Evolutionary conservation across 441 rosid genomes (phyloP), one percentile per base, ranked within the genome.

Genomic region (Biscutella laevigata): DNA sequence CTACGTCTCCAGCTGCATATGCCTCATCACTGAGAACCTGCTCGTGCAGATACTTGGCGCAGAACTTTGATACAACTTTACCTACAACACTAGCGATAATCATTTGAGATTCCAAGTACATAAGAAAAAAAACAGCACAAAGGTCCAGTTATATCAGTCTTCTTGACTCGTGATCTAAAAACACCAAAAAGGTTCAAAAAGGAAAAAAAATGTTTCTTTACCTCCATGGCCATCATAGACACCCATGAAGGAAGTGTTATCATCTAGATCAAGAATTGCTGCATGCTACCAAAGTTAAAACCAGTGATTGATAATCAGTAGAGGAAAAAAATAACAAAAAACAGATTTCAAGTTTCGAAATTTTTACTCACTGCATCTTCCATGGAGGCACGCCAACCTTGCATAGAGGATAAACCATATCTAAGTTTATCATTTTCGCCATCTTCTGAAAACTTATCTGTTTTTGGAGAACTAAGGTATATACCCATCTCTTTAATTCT

Each of bases 211-310:
- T 12, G 8, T 42, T 8, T 37, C 2, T 17, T 15, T 73, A 91
- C 99, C 99, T 88, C 99, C 99, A 73, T 92, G 99, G 47, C 99
- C 99, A 76, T 92, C 99, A 74, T 82, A 92, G 41, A 92, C 99
- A 64, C 96, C 96, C 60, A 91, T 83, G 82, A 88, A 85, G 3
- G 91, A 81, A 45, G 95, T 83, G 39, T 76, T 72, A 61, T 69
- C 74, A 75, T 87, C 98, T 62, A 87, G 60, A 64, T 84, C 73
- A 74, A 92, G 83, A 54, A 69, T 63, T 46, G 98, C 96, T 67
- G 92, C 79, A 76, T 91, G 95, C 95, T 88, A 59, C 29, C 36
- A 46, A 60, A 53, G 10, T 44, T 10, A 29, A 44, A 8, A n/a
- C 10, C 16, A 26, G 6, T 58, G 49, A 51, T 10, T 29, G 27